These are phyloP conservation scores for Polyporus tsugae DNA, from an alignment of 1,284 basidiomycete species.

Conservation along the genomic window DNA sequence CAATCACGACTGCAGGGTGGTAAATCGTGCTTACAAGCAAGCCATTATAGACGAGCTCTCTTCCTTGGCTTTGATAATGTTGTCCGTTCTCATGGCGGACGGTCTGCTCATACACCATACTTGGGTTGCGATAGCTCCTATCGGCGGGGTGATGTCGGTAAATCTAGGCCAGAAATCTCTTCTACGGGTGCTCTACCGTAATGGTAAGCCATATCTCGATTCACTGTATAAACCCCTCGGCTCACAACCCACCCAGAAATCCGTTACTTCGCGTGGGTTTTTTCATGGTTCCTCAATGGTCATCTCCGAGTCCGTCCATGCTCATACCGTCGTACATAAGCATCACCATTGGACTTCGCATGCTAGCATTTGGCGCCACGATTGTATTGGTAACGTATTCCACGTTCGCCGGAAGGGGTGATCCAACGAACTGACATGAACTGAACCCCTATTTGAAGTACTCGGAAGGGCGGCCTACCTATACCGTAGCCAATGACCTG, in stretches of 20 bases:
- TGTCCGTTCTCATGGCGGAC: neutral
- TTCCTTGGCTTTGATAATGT: neutral
- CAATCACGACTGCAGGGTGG: neutral
- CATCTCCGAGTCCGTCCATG: neutral
- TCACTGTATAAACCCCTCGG: neutral
- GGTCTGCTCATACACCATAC: neutral
- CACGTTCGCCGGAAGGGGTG: neutral
- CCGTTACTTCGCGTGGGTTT: neutral
- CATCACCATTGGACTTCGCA: neutral
- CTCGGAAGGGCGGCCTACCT: neutral
- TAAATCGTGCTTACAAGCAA: neutral
- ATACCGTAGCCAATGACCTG: neutral
- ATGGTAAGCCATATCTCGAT: neutral
- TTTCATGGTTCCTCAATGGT: neutral
- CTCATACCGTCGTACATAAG: neutral
- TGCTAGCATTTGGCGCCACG: neutral
- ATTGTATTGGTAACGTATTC: neutral
- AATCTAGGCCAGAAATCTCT: neutral
- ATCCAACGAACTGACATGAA: neutral
- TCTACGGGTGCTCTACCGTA: neutral
- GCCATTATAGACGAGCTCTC: neutral
- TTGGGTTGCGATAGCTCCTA: neutral
- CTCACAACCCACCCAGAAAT: neutral
- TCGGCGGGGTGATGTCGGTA: neutral
- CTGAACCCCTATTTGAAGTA: neutral